Evolutionary conservation across 345 rosid species (phyloP), one percentile per base, ranked within the genome.

Genomic region (Lepidium sativum): DNA sequence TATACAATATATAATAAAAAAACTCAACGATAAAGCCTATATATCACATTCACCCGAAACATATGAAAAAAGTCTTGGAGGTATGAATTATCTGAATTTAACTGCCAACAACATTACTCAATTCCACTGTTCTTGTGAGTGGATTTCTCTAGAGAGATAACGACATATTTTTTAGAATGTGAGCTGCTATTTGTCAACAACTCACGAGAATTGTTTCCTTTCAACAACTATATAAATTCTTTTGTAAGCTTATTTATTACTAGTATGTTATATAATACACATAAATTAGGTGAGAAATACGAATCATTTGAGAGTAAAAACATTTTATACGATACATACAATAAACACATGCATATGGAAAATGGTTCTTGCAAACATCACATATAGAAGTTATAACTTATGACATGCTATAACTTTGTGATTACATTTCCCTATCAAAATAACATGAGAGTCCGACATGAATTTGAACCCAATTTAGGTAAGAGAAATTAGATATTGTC

Each of bases 151-250:
- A 6, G 47, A 60, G 39, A 49, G 37, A 41, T 25, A 59, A 14
- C 53, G 45, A 60, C 18, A 61, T 9, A 34, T 16, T 9, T 53
- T 15, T 52, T 44, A 40, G 33, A 25, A 42, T 27, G 41, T 25
- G 74, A 70, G 41, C 48, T 70, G 40, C 68, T 63, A 70, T 54
- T 61, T 70, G 74, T 33, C 74, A 43, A 42, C 53, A 61, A 42
- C 33, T 70, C 55, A 70, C 62, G 41, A 34, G 9, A 43, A 52
- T 21, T 69, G 6, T 50, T 63, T 38, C 13, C 33, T 62, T 21
- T 9, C 38, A 60, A 59, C 2, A 39, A 13, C 16, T 10, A 2
- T 27, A 17, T 16, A 9, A 5, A 15, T 31, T 12, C 16, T 10
- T 41, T 27, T 49, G 7, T 50, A 12, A 29, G 27, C 21, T 3